Evolutionary conservation across 2,329 filamentous ascomycete species (phyloP).

Genomic region (Colletotrichum costaricense): DNA sequence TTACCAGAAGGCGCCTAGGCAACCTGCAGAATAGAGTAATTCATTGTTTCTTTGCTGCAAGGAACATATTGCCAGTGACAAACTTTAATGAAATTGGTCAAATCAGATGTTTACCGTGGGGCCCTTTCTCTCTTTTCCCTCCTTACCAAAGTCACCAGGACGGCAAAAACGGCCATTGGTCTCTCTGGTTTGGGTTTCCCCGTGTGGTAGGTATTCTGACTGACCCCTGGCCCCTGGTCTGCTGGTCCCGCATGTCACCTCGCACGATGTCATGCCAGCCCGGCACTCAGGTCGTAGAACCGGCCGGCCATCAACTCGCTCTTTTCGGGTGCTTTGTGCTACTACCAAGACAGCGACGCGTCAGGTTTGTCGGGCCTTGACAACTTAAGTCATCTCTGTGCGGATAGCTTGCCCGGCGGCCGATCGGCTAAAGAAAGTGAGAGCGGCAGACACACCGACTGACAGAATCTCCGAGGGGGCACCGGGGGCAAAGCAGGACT

Average conservation of each 20-base stretch:
- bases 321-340: not conserved
- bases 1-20: not conserved
- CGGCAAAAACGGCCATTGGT: no score
- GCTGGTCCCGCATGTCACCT: constrained; percentile 2
- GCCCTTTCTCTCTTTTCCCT: not conserved
- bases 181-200: no score
- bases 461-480: not conserved
- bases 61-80: not conserved
- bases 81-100: constrained; percentile 16
- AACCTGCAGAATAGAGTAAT: not conserved
- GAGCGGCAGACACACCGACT: not conserved
- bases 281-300: constrained; percentile 9
- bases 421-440: not conserved
- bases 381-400: no score
- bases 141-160: not conserved
- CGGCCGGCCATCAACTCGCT: not conserved
- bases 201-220: not conserved
- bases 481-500: not conserved
- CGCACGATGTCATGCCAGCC: constrained; percentile 17
- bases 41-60: not conserved
- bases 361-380: not conserved
- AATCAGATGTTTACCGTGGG: constrained; percentile 6
- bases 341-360: not conserved
- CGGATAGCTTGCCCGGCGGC: not conserved
- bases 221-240: not conserved